Evolutionary conservation across 208 protist species (phyloP).

Genomic region (Porcisia deanei): DNA sequence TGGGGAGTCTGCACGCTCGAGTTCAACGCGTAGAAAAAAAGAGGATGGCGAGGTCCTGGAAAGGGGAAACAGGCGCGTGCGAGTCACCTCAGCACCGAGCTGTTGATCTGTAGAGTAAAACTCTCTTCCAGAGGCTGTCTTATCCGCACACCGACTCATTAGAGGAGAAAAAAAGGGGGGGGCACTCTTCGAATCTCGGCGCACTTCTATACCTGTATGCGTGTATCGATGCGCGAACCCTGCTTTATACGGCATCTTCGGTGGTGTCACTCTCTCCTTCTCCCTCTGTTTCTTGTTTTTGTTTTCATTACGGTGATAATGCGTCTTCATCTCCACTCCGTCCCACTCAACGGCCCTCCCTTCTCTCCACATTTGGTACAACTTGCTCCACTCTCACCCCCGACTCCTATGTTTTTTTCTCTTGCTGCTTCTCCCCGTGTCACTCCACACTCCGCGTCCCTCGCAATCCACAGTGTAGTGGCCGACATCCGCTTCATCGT

Average conservation of each 20-base stretch:
- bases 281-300: constrained; percentile 6
- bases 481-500: constrained; percentile 8
- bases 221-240: not conserved
- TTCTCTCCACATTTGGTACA: too few relatives aligned
- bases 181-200: not conserved
- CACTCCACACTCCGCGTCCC: not conserved
- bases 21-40: not conserved
- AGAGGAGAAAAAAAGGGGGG: not conserved
- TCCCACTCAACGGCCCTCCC: too few relatives aligned
- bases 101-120: not conserved
- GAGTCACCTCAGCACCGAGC: too few relatives aligned
- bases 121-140: not conserved
- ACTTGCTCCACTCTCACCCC: too few relatives aligned
- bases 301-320: not conserved
- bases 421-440: constrained; percentile 11
- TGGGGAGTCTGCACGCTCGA: too few relatives aligned
- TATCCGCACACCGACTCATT: not conserved
- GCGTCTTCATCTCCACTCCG: too few relatives aligned
- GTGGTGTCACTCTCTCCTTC: not conserved
- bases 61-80: not conserved
- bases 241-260: not conserved
- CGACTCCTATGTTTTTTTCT: not conserved
- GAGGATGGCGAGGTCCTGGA: too few relatives aligned
- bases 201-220: not conserved
- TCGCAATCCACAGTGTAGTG: not conserved